phyloP scores from a whole-genome alignment of 2,329 filamentous ascomycete species.

The Diplodia corticola region DNA sequence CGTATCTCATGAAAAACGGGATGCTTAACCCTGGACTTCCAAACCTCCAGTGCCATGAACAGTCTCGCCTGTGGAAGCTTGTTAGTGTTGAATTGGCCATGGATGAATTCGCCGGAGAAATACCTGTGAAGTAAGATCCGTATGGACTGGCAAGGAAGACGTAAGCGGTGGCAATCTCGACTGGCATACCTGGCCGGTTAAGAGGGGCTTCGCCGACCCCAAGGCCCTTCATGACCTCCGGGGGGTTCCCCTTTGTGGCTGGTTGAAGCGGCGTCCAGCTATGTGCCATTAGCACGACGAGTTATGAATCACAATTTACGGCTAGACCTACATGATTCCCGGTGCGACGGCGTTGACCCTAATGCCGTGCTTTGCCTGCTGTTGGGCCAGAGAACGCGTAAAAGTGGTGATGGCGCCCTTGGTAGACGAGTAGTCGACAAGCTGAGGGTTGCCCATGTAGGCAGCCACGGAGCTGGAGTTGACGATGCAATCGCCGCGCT shows the following conservation, averaged over 20 bases:
- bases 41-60: conserved; percentile 31
- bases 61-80: conserved; percentile 28
- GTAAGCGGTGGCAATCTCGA: conserved; percentile 33
- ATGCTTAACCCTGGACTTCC: conserved; percentile 30
- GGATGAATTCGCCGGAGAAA: too few species aligned
- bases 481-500: conserved; percentile 49
- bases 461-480: conserved; percentile 58
- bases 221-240: conserved; percentile 29
- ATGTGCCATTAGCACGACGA: not conserved
- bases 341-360: conserved; percentile 48
- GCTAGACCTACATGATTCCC: conserved; percentile 28
- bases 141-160: conserved; percentile 33
- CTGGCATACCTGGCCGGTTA: conserved; percentile 34
- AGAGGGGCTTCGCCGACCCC: conserved; percentile 31
- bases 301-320: not conserved
- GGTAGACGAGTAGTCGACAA: conserved; percentile 57
- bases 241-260: conserved; percentile 41
- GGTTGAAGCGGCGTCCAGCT: conserved; percentile 46
- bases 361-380: conserved; percentile 59
- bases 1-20: not conserved
- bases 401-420: conserved; percentile 62
- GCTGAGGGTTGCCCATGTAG: conserved; percentile 50
- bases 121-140: conserved; percentile 30
- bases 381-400: conserved; percentile 54
- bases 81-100: too few species aligned